Evolutionary conservation across 306 rosid genomes (phyloP).

Genomic region (Nissolia schottii): DNA sequence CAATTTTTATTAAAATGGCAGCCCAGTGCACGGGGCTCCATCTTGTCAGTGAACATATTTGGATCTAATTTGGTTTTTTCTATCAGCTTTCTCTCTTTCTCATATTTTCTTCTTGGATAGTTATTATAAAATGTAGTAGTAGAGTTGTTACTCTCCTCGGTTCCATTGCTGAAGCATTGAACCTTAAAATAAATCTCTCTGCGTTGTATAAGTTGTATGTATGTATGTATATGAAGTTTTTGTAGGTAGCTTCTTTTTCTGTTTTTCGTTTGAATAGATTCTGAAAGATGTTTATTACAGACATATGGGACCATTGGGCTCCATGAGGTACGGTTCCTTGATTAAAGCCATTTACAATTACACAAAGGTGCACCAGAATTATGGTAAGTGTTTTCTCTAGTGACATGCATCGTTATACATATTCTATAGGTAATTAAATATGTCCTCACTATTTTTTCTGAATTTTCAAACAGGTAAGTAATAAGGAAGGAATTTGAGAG

Average conservation of each 20-base stretch:
- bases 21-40: no score
- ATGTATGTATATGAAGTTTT: background rate
- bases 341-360: conserved; percentile 64
- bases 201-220: background rate
- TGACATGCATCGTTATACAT: background rate
- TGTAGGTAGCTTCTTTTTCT: background rate
- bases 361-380: conserved; percentile 66
- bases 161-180: background rate
- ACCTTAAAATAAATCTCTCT: background rate
- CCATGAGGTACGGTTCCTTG: conserved; percentile 68
- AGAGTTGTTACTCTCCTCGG: background rate
- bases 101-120: background rate
- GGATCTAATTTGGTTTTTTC: conserved; percentile 6
- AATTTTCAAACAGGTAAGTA: conserved; percentile 31
- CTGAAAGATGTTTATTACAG: conserved; percentile 34
- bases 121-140: conserved; percentile 16
- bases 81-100: background rate
- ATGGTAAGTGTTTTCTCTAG: conserved; percentile 45
- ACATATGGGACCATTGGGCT: conserved; percentile 76
- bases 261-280: conserved; percentile 20
- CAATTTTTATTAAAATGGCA: no score
- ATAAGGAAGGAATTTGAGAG: conserved; percentile 16
- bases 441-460: background rate
- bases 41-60: background rate
- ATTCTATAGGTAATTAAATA: background rate